Base-by-base conservation (phyloP, 495 filamentous ascomycete genomes). In the Aspergillus olivimuriae region DNA sequence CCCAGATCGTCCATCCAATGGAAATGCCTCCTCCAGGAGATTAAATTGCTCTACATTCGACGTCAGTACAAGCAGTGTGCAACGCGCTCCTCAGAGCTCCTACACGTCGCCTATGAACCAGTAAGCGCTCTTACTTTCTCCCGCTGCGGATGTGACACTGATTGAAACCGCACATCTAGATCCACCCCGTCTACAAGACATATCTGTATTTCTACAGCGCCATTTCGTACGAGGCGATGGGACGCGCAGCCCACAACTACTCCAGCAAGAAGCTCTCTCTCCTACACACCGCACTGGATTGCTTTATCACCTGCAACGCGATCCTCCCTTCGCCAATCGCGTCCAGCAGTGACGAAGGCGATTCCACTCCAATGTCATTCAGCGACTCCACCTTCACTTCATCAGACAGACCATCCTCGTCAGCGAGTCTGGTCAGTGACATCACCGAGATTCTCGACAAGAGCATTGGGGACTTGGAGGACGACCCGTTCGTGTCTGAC, bases 151-250 rank as follows among this genome's bases (percentile, higher is more conserved):
- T 24, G 11, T 42, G 35, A 35, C n/a, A 47, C 33, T 41, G 10
- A 42, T 31, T 23, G n/a, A 12, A 42, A 14, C 35, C 15, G 20
- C n/a, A 17, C 12, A 14, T 7, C 17, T 40, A 76, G 72, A 51
- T 64, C 19, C 43, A 70, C 43, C 58, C 60, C 4, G 44, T 74
- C 17, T 51, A 65, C 41, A 49, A 57, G 14, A 58, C 57, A 3
- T 74, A 63, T 39, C 57, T 73, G n/a, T 52, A 62, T 36, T 73
- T 74, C 35, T 72, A 74, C 51, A 57, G 56, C 12, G 73, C 68
- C 5, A 56, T 72, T 15, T 74, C 54, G 23, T 68, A 65, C 36
- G 73, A 75, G 40, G 56, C 54, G 0, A 55, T 72, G 19, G 71
- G 64, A 4, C 59, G 61, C 9, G 43, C 61, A 24, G 57, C 68